Evolutionary conservation across 257 asterid genomes (phyloP), one percentile per base, ranked within the genome.

Genomic region (Fraxinus cuspidata): DNA sequence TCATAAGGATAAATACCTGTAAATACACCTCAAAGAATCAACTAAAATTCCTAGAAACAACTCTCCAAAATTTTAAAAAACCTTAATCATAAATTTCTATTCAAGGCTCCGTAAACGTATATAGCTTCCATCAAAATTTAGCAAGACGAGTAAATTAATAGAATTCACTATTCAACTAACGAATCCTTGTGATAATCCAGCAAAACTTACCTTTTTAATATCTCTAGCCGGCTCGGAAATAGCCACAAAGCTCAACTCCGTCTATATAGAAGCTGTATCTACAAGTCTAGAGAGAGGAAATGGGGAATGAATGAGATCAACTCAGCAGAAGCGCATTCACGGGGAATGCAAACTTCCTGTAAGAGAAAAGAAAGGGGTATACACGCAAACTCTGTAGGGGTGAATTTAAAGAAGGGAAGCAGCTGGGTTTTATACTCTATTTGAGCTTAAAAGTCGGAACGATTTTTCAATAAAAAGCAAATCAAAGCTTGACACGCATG

Each of bases 281-380:
- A 40, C 11, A 40, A 9, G 16, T 11, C 15, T 42, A 40, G 16
- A 40, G 47, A 40, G 49, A 42, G 49, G 31, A 70, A 73, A 73
- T 6, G 51, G 69, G 70, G 44, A 37, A 11, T 19, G 72, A 13
- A 72, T 3, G 69, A 72, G 35, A 7, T 63, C 72, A 34, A 42
- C 84, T 83, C 88, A 79, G 87, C 84, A 69, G 90, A 87, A 89
- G 86, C 73, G 87, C 86, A 80, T 53, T 84, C 86, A 75, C 42
- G 70, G 58, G 83, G 84, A 83, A 83, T 86, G 85, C 86, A 70
- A 83, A 70, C 85, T 82, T 88, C 88, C 21, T 70, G 78, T 60
- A 72, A 81, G 85, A 67, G 70, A 56, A 29, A 68, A 69, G 77
- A 70, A 49, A 15, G 77, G 35, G 15, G 3, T 3, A 42, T 42